A percentile compares a stretch with the other conserved stretches of the same genome.
These are phyloP conservation scores for Penicillium sp. DNA, from an alignment of 2,329 filamentous ascomycete genomes.

Conservation along the genomic window DNA sequence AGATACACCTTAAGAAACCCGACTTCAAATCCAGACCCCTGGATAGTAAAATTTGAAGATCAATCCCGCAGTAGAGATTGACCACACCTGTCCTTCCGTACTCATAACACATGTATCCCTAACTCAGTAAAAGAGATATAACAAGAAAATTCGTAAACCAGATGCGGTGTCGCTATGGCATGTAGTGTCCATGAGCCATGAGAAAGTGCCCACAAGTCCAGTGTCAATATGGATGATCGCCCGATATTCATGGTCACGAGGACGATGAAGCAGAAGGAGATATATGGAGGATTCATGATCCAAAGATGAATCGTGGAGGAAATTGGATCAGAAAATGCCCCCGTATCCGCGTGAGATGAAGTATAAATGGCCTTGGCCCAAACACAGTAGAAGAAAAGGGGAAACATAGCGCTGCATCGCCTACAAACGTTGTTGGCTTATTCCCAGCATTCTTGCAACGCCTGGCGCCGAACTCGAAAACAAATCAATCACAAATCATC, in stretches of 20 bases:
- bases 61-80: slow-evolving; percentile 3
- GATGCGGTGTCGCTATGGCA: slow-evolving; percentile 4
- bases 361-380: background rate
- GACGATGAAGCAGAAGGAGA: background rate
- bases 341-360: background rate
- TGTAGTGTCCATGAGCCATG: background rate
- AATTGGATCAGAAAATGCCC: background rate
- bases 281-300: background rate
- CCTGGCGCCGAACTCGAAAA: slow-evolving; percentile 21
- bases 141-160: background rate
- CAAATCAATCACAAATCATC: slow-evolving; percentile 15
- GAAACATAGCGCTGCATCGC: background rate
- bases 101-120: slow-evolving; percentile 7
- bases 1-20: background rate
- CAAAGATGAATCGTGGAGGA: background rate
- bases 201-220: background rate
- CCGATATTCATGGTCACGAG: background rate
- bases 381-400: background rate
- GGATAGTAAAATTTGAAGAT: background rate
- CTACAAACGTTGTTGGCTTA: slow-evolving; percentile 3
- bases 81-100: slow-evolving; percentile 7
- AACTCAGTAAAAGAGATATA: slow-evolving; percentile 3
- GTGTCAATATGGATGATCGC: slow-evolving; percentile 4
- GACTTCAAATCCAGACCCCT: background rate
- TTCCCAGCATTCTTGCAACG: slow-evolving; percentile 12